Base-by-base conservation (phyloP, 2,329 filamentous ascomycete genomes). In the Trichoderma koningiopsis region DNA sequence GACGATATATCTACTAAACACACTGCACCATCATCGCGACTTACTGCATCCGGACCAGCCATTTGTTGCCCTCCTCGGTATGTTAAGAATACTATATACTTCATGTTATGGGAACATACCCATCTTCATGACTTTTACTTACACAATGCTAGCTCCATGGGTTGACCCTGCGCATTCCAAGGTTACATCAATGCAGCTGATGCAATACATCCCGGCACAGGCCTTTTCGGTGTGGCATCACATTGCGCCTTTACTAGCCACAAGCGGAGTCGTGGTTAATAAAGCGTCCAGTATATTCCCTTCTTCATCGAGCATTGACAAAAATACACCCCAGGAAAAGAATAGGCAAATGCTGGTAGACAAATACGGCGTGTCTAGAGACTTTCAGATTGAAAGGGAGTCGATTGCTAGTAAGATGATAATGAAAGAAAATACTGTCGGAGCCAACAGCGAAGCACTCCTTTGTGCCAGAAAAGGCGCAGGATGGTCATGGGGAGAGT, bases 391-490 rank as follows among this genome's bases (percentile, higher is more conserved):
- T 14, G 61, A 64, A 40, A 5, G 55, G 33, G 22, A 6, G 13
- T 24, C 22, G 22, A 27, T 64, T 24, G 16, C 27, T n/a, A 35
- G 24, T 16, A 64, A 64, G 16, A 64, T 27, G 5, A 55, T 64
- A 29, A 55, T 52, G 19, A 16, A 40, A 19, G 61, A 53, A 37
- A 53, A 40, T 33, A 64, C 47, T 11, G 31, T 52, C 27, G 61
- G 61, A 22, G 61, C 61, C 1, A 64, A 64, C 22, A 33, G 49
- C 4, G 61, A 64, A 24, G 61, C 61, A 14, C 61, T 64, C 27
- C 49, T 40, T 14, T 64, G 61, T n/a, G 37, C 37, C 16, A 64
- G 61, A 40, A 64, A 64, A 53, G 61, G 61, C 14, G 11, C 55
- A 24, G 49, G 49, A 64, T 37, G 33, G 16, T 55, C 61, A 1